These are phyloP conservation scores for Ambrosia trifida DNA, from an alignment of 129 eudicot genomes.

Conservation along the genomic window DNA sequence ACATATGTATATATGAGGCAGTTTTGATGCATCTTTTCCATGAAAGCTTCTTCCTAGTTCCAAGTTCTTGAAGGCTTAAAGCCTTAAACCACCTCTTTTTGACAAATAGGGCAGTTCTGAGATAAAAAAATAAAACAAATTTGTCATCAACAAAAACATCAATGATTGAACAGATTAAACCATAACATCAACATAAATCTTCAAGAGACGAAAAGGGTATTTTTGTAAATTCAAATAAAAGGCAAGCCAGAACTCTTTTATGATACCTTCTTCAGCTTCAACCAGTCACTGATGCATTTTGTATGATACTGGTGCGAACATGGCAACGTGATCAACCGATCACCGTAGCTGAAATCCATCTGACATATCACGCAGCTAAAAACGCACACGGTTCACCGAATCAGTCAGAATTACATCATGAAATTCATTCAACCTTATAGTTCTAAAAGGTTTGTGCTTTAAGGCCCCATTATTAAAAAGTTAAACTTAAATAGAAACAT, in stretches of 20 bases:
- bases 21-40: conserved; percentile 8
- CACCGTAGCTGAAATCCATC: conserved; percentile 45
- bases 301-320: conserved; percentile 72
- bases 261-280: conserved; percentile 56
- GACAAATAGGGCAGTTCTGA: conserved; percentile 81
- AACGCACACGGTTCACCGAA: conserved; percentile 13
- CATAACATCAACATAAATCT: conserved; percentile 1
- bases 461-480: neutral
- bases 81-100: conserved; percentile 58
- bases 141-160: neutral
- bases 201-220: conserved; percentile 10
- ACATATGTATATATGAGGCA: conserved; percentile 12
- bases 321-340: conserved; percentile 62
- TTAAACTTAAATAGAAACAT: neutral
- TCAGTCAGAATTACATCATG: conserved; percentile 7
- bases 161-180: neutral
- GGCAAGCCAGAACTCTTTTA: conserved; percentile 15
- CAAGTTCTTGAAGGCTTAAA: conserved; percentile 33
- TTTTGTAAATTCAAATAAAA: conserved; percentile 8
- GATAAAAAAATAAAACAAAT: neutral
- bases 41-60: conserved; percentile 30
- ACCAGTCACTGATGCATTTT: conserved; percentile 63
- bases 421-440: too few relatives aligned
- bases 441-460: conserved; percentile 25
- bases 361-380: conserved; percentile 77